phyloP scores from a whole-genome alignment of 495 filamentous ascomycete genomes.

The Aspergillus funiculosus region DNA sequence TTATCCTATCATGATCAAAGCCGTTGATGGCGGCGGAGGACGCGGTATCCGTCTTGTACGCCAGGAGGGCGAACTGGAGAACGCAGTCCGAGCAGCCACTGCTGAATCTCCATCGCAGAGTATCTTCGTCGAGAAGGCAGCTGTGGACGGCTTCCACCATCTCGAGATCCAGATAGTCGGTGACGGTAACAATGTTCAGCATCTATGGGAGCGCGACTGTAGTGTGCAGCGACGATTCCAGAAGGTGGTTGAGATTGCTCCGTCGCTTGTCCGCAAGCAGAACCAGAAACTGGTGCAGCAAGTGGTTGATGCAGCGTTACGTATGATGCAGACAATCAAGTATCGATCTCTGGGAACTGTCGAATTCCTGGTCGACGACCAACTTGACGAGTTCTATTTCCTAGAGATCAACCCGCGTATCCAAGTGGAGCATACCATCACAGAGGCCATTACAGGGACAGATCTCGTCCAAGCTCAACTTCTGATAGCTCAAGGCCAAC shows the following conservation, averaged over 20 bases:
- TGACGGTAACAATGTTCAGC: constrained; percentile 47
- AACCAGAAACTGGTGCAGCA: constrained; percentile 34
- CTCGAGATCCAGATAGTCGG: constrained; percentile 57
- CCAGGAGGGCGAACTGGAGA: constrained; percentile 31
- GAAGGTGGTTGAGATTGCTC: constrained; percentile 49
- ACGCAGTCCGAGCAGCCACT: constrained; percentile 38
- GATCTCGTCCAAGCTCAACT: constrained; percentile 54
- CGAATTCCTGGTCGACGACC: constrained; percentile 56
- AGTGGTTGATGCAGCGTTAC: constrained; percentile 36
- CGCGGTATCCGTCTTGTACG: constrained; percentile 43
- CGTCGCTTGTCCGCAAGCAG: constrained; percentile 34
- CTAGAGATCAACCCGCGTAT: constrained; percentile 60
- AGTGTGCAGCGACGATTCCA: constrained; percentile 53
- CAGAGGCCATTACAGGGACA: constrained; percentile 48
- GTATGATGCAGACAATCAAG: constrained; percentile 39
- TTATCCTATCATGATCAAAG: constrained; percentile 55
- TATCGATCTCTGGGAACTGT: constrained; percentile 55
- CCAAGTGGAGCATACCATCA: constrained; percentile 53
- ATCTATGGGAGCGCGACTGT: constrained; percentile 55
- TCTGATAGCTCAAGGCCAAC: constrained; percentile 46
- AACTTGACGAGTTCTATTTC: constrained; percentile 53
- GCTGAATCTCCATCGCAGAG: constrained; percentile 48
- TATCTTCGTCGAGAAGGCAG: constrained; percentile 51
- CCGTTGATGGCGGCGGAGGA: constrained; percentile 49
- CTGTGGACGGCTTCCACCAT: constrained; percentile 47